Percentiles rank a stretch among this genome's conserved stretches.
These are phyloP conservation scores for Graphiopsis chlorocephala DNA, from an alignment of 2,329 filamentous ascomycete species.

Conservation along the genomic window DNA sequence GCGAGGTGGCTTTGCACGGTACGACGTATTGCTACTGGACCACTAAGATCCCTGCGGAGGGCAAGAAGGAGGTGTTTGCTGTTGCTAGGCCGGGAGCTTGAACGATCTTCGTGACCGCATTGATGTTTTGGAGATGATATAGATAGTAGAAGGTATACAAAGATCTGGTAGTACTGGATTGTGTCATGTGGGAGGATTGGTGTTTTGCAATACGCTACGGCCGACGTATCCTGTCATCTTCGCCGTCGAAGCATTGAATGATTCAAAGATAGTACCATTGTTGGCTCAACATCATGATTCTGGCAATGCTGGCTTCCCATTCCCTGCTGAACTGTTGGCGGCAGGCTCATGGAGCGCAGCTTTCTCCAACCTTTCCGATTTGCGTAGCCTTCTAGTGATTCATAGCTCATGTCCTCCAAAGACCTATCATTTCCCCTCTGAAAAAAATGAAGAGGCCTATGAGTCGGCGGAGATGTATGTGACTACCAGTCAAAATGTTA, in stretches of 20 bases:
- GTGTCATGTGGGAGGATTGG: background rate
- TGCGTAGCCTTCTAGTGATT: background rate
- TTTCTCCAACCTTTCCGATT: background rate
- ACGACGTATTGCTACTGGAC: slow-evolving; percentile 65
- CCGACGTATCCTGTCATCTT: background rate
- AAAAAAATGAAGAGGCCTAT: slow-evolving; percentile 23
- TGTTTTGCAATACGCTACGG: background rate
- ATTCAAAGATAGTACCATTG: background rate
- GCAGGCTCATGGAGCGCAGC: background rate
- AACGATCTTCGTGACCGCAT: background rate
- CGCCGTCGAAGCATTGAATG: background rate
- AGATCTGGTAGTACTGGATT: background rate
- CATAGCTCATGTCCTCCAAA: background rate
- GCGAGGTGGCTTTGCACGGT: slow-evolving; percentile 64
- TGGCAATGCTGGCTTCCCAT: background rate
- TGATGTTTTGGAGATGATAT: too few species aligned
- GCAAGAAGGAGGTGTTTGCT: slow-evolving; percentile 23
- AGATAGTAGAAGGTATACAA: background rate
- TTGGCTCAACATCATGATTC: background rate
- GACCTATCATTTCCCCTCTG: background rate
- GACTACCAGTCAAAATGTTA: slow-evolving; percentile 42
- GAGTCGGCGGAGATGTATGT: slow-evolving; percentile 70
- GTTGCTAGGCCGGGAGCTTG: slow-evolving; percentile 22
- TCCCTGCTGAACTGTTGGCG: background rate
- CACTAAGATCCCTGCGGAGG: slow-evolving; percentile 39